Conservation (phyloP, 164 flowering plant genomes). For the Litsea cubeba region DNA sequence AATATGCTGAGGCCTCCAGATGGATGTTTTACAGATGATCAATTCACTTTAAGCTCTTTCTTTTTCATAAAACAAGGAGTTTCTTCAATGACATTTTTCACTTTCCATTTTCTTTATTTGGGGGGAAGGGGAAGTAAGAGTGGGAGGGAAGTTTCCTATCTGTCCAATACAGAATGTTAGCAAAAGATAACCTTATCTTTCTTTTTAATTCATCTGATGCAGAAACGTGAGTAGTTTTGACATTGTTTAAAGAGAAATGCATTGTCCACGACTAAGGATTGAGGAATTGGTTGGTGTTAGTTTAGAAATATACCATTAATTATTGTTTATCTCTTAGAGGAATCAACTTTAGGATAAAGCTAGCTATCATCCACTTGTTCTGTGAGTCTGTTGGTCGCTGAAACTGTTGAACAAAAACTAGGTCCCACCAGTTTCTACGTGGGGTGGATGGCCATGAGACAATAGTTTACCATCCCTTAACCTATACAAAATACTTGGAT, state of each 20-base stretch:
- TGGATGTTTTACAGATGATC: no score
- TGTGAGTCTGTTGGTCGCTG: background rate
- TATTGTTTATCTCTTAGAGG: no score
- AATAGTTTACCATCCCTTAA: no score
- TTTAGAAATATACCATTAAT: background rate
- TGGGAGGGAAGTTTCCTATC: background rate
- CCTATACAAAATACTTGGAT: no score
- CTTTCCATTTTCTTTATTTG: background rate
- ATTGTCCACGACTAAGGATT: background rate
- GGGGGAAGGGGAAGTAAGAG: background rate
- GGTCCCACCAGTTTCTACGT: background rate
- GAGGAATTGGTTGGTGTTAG: background rate
- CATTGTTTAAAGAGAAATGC: background rate
- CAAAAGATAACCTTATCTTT: background rate
- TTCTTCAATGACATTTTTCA: no score
- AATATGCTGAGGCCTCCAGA: no score
- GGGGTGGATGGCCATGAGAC: no score
- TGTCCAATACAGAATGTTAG: background rate
- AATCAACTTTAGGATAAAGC: background rate
- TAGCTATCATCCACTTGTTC: background rate
- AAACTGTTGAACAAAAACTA: background rate
- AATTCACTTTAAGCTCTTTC: no score
- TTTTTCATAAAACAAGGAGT: no score
- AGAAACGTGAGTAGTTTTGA: no score
- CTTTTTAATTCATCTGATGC: no score